Percentiles rank a stretch among this genome's conserved stretches.
Conservation (phyloP, 2,329 filamentous ascomycete species). For the Iodosphaeria phyllophila region DNA sequence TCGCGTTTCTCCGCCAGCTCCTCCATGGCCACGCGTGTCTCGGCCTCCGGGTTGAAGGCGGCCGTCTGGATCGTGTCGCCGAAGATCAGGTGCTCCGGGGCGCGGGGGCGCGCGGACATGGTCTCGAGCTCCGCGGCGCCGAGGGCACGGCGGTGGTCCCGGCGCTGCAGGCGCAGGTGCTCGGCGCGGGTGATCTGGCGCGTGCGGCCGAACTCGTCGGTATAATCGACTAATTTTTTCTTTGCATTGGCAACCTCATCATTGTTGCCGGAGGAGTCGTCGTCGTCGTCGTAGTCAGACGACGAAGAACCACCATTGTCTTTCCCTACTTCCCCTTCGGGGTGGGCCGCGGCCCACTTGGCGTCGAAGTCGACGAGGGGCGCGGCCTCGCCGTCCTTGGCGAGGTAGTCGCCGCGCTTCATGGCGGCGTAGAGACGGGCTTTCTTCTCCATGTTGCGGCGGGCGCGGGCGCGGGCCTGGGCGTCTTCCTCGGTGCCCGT, state of each 20-base stretch:
- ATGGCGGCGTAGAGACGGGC: constrained; percentile 73
- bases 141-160: constrained; percentile 29
- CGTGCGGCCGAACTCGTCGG: constrained; percentile 83
- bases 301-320: constrained; percentile 12
- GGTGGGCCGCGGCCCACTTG: constrained; percentile 72
- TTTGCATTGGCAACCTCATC: too few relatives aligned
- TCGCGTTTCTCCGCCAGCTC: constrained; percentile 62
- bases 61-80: constrained; percentile 70
- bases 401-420: constrained; percentile 74
- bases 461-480: constrained; percentile 49
- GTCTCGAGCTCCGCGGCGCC: constrained; percentile 43
- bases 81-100: constrained; percentile 57
- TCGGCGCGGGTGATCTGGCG: constrained; percentile 54
- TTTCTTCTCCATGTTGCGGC: constrained; percentile 77
- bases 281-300: constrained; percentile 19
- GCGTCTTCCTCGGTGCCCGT: constrained; percentile 42
- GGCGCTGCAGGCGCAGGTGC: constrained; percentile 41
- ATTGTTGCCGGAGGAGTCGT: constrained; percentile 23
- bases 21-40: constrained; percentile 46
- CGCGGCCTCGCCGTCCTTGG: constrained; percentile 42
- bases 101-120: constrained; percentile 46
- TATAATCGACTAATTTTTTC: constrained; percentile 71
- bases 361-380: constrained; percentile 82
- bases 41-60: constrained; percentile 64
- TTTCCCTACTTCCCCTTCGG: constrained; percentile 22